A percentile compares a stretch with the other conserved stretches of the same genome.
Evolutionary conservation across 2,329 filamentous ascomycete genomes (phyloP).

Genomic region (Sphaerulina vaccinii): DNA sequence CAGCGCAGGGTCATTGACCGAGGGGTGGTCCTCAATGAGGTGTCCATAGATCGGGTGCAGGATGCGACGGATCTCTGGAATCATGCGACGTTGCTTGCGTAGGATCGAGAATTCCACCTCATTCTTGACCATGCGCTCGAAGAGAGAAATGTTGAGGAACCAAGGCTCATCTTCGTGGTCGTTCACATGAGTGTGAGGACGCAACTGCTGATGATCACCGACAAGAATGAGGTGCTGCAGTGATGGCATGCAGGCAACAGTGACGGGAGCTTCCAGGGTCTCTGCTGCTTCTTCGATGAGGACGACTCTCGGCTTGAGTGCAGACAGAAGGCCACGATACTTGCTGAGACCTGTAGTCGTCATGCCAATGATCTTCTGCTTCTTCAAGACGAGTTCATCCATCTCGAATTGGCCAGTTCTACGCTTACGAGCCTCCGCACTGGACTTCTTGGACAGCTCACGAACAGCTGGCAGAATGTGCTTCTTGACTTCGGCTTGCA

Average conservation of each 20-base stretch:
- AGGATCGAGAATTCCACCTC: conserved; percentile 63
- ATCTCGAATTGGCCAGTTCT: conserved; percentile 60
- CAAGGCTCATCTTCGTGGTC: conserved; percentile 62
- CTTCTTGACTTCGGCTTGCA: conserved; percentile 58
- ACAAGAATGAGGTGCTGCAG: conserved; percentile 67
- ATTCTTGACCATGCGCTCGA: conserved; percentile 72
- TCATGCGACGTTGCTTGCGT: conserved; percentile 69
- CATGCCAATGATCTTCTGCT: conserved; percentile 61
- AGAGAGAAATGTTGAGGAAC: conserved; percentile 71
- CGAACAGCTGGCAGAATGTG: conserved; percentile 51
- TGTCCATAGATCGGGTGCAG: conserved; percentile 62
- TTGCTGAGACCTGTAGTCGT: conserved; percentile 82
- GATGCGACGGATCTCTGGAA: conserved; percentile 63
- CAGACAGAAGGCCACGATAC: conserved; percentile 68
- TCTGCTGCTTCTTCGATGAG: conserved; percentile 81
- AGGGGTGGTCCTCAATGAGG: conserved; percentile 57
- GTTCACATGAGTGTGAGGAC: conserved; percentile 64
- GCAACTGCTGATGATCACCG: conserved; percentile 73
- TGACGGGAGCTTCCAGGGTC: conserved; percentile 64
- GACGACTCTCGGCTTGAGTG: conserved; percentile 64
- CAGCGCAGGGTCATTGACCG: conserved; percentile 47
- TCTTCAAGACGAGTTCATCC: conserved; percentile 61
- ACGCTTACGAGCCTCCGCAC: conserved; percentile 51
- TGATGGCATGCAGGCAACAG: conserved; percentile 59
- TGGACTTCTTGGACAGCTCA: conserved; percentile 51